Conservation (phyloP, 1,284 basidiomycete genomes). For the Ceratobasidium papillatum region DNA sequence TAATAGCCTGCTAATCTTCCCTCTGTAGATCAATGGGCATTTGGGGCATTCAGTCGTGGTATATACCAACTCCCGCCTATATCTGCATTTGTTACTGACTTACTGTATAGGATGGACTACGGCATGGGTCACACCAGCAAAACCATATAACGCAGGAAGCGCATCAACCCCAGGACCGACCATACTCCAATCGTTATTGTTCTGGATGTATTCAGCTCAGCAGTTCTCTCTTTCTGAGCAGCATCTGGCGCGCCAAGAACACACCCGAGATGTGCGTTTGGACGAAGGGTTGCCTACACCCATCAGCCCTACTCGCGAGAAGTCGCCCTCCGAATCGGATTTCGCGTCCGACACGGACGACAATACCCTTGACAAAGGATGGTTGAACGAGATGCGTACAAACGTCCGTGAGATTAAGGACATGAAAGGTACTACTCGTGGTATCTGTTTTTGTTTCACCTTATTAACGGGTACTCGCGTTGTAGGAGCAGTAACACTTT, state of each 20-base stretch:
- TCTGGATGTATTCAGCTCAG: slow-evolving; percentile 34
- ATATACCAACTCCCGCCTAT: neutral
- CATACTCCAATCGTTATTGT: slow-evolving; percentile 30
- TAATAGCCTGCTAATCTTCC: neutral
- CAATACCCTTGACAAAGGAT: slow-evolving; percentile 34
- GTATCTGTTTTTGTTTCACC: neutral
- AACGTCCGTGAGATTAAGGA: slow-evolving; percentile 31
- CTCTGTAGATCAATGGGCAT: slow-evolving; percentile 29
- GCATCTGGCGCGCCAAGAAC: neutral
- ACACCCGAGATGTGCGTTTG: neutral
- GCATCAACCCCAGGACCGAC: slow-evolving; percentile 22
- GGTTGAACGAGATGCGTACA: slow-evolving; percentile 33
- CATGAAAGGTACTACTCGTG: slow-evolving; percentile 18
- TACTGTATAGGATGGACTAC: slow-evolving; percentile 28
- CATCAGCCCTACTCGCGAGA: neutral
- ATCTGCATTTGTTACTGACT: neutral
- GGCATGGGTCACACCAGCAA: slow-evolving; percentile 32
- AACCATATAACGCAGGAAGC: slow-evolving; percentile 20
- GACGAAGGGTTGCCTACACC: slow-evolving; percentile 4
- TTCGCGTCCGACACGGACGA: slow-evolving; percentile 37
- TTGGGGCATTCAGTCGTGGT: slow-evolving; percentile 34
- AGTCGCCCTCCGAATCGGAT: slow-evolving; percentile 20
- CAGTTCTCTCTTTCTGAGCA: slow-evolving; percentile 16
- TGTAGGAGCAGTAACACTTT: neutral
- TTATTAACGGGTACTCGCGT: neutral